Base-by-base conservation (phyloP, 2,329 filamentous ascomycete genomes). In the Hypomyces perniciosus region DNA sequence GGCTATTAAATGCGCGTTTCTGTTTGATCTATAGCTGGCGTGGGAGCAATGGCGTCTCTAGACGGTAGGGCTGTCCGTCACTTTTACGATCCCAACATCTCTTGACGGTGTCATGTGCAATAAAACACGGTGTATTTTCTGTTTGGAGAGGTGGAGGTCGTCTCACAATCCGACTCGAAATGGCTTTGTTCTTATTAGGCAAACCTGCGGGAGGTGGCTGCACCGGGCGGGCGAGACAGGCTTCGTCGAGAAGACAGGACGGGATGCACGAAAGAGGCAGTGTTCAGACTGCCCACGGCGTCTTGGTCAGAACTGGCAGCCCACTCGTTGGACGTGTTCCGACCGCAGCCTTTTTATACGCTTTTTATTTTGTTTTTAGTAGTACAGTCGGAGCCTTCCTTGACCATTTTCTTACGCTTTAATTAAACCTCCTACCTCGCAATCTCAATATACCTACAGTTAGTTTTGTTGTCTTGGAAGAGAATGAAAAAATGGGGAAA, bases 1-100 rank as follows among this genome's bases (percentile, higher is more conserved):
- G 93, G 93, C 72, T 96, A 97, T 79, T 96, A 91, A 70, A 61
- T 50, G 51, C 54, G 54, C 53, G 43, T 51, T 58, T 59, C 54
- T 61, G 56, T 52, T 65, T 67, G 51, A 61, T 59, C 54, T 61
- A 61, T 56, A 59, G 56, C 53, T 61, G 59, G 59, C 59, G 57
- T 61, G 58, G 59, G 60, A 67, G 63, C 61, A 61, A 62, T 55
- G 65, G 64, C 63, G 64, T 67, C 63, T 64, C 61, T 61, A 58
- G 58, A 57, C 61, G 60, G 57, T 59, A 60, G 56, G 52, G 55
- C 35, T 31, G 34, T 47, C 34, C 33, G 40, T 44, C 48, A 45
- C 33, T 46, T 44, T 52, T 59, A 62, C 58, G 64, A 66, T 58
- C 55, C 61, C 59, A 53, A 57, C 55, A 64, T 65, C 55, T 61